Evolutionary conservation across 176 grass and related monocot genomes (phyloP).

Genomic region (Eragrostis nindensis): DNA sequence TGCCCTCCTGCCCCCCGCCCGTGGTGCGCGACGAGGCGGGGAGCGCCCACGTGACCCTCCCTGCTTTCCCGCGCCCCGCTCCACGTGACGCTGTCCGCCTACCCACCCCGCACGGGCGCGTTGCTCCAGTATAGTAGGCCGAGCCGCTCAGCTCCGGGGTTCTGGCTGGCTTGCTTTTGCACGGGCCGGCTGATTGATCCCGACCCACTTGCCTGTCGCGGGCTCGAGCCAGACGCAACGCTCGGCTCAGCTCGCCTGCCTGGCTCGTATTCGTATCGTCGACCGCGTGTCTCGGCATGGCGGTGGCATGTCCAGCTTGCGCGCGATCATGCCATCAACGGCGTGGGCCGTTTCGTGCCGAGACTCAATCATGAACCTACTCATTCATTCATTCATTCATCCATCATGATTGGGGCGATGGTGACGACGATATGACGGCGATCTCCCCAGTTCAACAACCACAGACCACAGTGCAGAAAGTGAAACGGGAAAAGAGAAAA

Average conservation of each 20-base stretch:
- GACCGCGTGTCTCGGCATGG: no score
- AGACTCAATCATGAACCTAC: conserved; percentile 12
- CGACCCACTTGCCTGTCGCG: no score
- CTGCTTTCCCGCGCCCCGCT: conserved; percentile 17
- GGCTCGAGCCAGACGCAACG: no score
- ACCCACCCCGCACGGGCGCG: background rate
- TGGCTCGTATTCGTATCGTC: no score
- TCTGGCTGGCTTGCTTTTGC: no score
- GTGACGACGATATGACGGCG: background rate
- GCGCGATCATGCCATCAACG: background rate
- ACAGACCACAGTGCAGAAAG: no score
- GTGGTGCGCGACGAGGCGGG: conserved; percentile 3
- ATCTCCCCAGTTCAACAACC: no score
- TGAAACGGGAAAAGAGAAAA: background rate
- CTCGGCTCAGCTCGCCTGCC: no score
- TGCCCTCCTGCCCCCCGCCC: background rate
- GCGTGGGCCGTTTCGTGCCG: background rate
- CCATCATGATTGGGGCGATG: conserved; percentile 1
- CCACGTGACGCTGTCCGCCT: conserved; percentile 42
- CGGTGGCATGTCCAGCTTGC: no score
- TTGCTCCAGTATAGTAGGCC: no score
- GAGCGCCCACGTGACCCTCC: conserved; percentile 41
- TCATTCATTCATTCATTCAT: background rate
- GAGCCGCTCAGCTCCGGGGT: no score
- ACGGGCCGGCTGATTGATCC: no score